Evolutionary conservation across 1,284 basidiomycete genomes (phyloP).

Genomic region (Sanghuangporus weigelae): DNA sequence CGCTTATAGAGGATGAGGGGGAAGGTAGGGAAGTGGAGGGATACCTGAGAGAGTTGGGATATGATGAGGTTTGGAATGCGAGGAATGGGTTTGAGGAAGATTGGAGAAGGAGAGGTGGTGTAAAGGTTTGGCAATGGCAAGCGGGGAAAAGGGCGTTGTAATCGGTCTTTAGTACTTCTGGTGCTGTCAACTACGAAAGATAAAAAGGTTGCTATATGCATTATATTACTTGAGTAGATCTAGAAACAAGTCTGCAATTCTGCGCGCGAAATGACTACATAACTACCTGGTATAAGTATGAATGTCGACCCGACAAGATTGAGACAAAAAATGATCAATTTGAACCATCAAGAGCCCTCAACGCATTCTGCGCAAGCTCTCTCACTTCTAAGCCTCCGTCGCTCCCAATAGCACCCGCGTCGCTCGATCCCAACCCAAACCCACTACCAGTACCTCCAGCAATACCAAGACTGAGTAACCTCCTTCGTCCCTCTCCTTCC

Average conservation of each 20-base stretch:
- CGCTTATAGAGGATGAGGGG: constrained; percentile 43
- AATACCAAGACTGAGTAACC: not conserved
- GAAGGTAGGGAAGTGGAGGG: constrained; percentile 35
- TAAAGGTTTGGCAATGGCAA: constrained; percentile 54
- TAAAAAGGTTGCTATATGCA: no score
- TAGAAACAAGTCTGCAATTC: no score
- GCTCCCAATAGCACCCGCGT: constrained; percentile 8
- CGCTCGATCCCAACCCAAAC: not conserved
- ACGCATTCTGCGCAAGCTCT: constrained; percentile 45
- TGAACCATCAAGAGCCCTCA: constrained; percentile 23
- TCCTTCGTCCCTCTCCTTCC: not conserved
- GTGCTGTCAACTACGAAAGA: not conserved
- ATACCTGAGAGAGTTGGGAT: constrained; percentile 56
- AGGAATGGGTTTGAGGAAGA: constrained; percentile 86
- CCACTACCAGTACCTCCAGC: constrained; percentile 14
- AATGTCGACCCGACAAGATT: not conserved
- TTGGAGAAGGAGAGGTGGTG: constrained; percentile 65
- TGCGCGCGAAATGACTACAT: no score
- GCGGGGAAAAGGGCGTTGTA: not conserved
- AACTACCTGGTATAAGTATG: not conserved
- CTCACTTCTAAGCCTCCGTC: constrained; percentile 48
- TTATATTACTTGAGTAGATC: no score
- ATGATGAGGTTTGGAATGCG: constrained; percentile 56
- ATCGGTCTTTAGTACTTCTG: not conserved
- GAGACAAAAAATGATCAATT: no score